phyloP scores from a whole-genome alignment of 768 basidiomycete genomes.

The Mycena epipterygia region DNA sequence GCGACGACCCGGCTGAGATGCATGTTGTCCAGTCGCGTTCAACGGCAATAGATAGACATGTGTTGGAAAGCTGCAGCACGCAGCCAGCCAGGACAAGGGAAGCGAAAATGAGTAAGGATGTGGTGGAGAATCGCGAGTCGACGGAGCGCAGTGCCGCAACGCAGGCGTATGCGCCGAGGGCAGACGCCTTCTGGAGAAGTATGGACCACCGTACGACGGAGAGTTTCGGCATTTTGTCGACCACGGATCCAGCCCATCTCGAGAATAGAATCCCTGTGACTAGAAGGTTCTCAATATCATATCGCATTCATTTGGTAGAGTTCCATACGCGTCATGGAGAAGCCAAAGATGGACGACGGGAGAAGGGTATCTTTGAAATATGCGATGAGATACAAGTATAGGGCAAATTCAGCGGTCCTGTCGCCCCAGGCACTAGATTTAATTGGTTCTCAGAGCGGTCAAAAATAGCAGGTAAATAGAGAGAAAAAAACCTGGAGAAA shows the following conservation, averaged over 20 bases:
- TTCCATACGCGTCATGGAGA: constrained; percentile 50
- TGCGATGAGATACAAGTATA: constrained; percentile 57
- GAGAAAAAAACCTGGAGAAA: constrained; percentile 19
- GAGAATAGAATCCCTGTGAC: constrained; percentile 55
- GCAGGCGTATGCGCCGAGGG: constrained; percentile 48
- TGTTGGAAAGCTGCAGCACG: constrained; percentile 54
- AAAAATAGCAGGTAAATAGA: neutral
- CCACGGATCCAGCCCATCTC: constrained; percentile 55
- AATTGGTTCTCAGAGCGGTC: neutral
- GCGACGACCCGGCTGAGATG: constrained; percentile 52
- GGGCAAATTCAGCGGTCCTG: constrained; percentile 56
- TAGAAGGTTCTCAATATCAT: neutral
- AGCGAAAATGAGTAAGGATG: constrained; percentile 48
- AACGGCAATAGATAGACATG: constrained; percentile 58
- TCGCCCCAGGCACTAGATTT: constrained; percentile 45
- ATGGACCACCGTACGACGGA: constrained; percentile 55
- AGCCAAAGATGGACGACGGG: constrained; percentile 63
- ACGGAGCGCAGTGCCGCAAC: constrained; percentile 45
- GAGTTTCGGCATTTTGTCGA: constrained; percentile 55
- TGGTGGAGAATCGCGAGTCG: constrained; percentile 17
- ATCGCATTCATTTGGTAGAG: neutral
- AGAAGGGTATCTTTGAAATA: constrained; percentile 59
- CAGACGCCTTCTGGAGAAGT: constrained; percentile 54
- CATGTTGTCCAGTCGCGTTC: constrained; percentile 66
- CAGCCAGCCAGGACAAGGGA: constrained; percentile 51